Evolutionary conservation across 1,284 basidiomycete genomes (phyloP).

Genomic region (Tylopilus sp.): DNA sequence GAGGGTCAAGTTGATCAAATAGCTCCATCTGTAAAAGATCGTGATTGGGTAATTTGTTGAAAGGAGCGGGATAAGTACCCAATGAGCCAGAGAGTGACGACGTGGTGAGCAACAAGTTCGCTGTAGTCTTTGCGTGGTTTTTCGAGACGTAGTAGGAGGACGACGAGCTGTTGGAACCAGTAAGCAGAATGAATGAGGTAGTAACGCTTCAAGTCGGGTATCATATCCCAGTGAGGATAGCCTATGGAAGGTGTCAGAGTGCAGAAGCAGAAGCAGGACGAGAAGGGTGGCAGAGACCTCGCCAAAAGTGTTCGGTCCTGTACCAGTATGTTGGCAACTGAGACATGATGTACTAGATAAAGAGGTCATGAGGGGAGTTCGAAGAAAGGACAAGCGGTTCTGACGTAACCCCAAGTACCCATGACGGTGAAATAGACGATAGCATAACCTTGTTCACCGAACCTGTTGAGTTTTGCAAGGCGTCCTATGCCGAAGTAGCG

Average conservation of each 20-base stretch:
- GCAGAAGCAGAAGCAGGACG: background rate
- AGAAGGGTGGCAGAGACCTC: slow-evolving; percentile 43
- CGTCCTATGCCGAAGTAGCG: slow-evolving; percentile 66
- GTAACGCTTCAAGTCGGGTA: slow-evolving; percentile 81
- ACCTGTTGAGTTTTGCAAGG: slow-evolving; percentile 70
- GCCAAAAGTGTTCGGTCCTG: slow-evolving; percentile 78
- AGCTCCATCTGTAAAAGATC: slow-evolving; percentile 70
- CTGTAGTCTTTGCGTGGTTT: slow-evolving; percentile 91
- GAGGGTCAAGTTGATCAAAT: slow-evolving; percentile 75
- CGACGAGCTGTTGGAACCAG: slow-evolving; percentile 92
- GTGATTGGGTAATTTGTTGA: slow-evolving; percentile 8
- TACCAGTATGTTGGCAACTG: slow-evolving; percentile 90
- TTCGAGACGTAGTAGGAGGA: slow-evolving; percentile 82
- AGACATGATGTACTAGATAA: slow-evolving; percentile 74
- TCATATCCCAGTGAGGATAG: slow-evolving; percentile 91
- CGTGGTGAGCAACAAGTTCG: slow-evolving; percentile 85
- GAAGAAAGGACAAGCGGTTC: slow-evolving; percentile 30
- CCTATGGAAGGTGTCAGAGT: slow-evolving; percentile 38
- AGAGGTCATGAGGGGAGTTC: background rate
- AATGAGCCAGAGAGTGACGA: slow-evolving; percentile 95
- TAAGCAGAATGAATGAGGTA: slow-evolving; percentile 90
- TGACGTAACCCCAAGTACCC: slow-evolving; percentile 73
- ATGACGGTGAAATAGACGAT: slow-evolving; percentile 74
- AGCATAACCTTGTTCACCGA: slow-evolving; percentile 90
- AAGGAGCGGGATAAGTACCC: slow-evolving; percentile 47